Evolutionary conservation across 2,329 filamentous ascomycete genomes (phyloP), one percentile per base, ranked within the genome.

Genomic region (Gliomastix tumulicola): DNA sequence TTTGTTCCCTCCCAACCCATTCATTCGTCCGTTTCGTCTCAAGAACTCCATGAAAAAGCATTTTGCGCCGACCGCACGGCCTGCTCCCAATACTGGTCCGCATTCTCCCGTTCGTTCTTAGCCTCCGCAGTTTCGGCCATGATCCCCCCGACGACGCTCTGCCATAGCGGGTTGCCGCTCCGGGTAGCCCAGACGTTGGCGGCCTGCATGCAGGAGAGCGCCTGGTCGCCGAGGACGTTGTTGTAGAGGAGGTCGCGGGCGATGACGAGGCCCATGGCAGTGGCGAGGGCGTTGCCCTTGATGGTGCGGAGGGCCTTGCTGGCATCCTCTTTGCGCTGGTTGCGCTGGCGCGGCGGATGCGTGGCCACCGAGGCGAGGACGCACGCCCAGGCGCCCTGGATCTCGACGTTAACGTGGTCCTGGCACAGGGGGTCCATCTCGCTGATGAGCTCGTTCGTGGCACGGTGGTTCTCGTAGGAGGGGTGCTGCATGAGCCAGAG

Each of bases 201-300:
- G 1, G 84, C 84, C 44, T 74, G 72, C 5, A 83, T 82, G 51
- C 82, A 85, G 61, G 88, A 88, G 41, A 86, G 70, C 0, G 84
- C 82, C 56, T 89, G 84, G 40, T 84, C 82, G 34, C 88, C 88
- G 5, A 94, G 78, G 12, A 89, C 82, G 41, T 84, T 83, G 32
- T 82, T 81, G 57, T 89, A 96, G 50, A 95, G 84, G 35, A 80
- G 76, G 51, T 75, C 79, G 36, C 84, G 83, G 84, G 96, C 94
- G 45, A 92, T 81, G 47, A 81, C 88, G 41, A 96, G 75, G 6
- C 84, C 81, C 44, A 96, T 84, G 33, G 82, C 82, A n/a, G 88
- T 73, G 37, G 89, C 82, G 45, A 94, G 84, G 21, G 77, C 77
- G 54, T 95, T 95, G 7, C 68, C 66, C 44, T 82, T 82, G 11